Conservation (phyloP, 345 rosid genomes). For the Linum tenue region DNA sequence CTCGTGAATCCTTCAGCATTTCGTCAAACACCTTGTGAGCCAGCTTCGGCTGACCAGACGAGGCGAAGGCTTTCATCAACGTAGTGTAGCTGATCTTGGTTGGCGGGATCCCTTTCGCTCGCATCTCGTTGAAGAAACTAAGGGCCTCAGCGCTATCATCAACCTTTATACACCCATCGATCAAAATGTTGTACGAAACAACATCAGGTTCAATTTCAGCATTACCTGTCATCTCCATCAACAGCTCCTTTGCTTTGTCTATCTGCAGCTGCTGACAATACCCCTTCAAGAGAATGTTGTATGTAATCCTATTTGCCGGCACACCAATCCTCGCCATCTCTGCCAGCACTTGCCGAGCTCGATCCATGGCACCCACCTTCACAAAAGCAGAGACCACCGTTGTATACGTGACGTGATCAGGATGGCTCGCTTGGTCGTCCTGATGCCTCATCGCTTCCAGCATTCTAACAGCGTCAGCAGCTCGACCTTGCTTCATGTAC, state of each 20-base stretch:
- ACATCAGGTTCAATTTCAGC: conserved; percentile 71
- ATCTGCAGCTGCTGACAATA: conserved; percentile 75
- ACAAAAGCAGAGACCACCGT: conserved; percentile 84
- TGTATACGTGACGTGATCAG: conserved; percentile 85
- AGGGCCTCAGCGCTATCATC: conserved; percentile 90
- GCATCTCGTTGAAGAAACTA: conserved; percentile 75
- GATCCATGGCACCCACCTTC: conserved; percentile 68
- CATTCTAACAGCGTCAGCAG: conserved; percentile 58
- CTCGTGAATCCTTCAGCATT: conserved; percentile 71
- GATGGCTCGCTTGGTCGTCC: conserved; percentile 56
- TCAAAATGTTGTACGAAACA: conserved; percentile 71
- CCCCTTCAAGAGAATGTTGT: conserved; percentile 85
- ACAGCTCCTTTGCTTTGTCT: conserved; percentile 61
- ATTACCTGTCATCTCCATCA: conserved; percentile 54
- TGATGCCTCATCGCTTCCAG: conserved; percentile 80
- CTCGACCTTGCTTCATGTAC: conserved; percentile 79
- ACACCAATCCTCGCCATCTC: conserved; percentile 74
- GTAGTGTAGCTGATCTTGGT: conserved; percentile 91
- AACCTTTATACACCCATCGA: conserved; percentile 77
- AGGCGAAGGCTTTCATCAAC: conserved; percentile 90
- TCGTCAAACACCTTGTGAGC: conserved; percentile 83
- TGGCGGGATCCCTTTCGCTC: conserved; percentile 64
- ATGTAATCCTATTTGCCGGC: conserved; percentile 78
- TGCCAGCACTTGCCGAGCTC: conserved; percentile 65
- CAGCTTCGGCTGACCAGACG: conserved; percentile 78